Percentiles rank a stretch among this genome's conserved stretches.
Evolutionary conservation across 139 green algal genomes (phyloP).

Genomic region (Picocystis salinarum): DNA sequence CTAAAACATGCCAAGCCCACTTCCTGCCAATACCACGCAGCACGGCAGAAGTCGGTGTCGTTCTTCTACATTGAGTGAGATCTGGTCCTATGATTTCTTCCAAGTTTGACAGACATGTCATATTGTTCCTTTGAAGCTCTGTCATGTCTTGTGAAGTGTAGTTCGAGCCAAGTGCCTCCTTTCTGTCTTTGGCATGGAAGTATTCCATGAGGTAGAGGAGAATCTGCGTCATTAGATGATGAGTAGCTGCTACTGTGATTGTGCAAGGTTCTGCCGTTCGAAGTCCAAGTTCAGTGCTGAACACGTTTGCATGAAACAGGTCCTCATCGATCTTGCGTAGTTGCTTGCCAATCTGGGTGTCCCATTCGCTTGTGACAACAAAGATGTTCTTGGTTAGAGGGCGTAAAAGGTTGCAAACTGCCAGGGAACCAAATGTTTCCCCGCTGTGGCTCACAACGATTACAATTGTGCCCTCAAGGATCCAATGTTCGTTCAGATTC

Average conservation of each 20-base stretch:
- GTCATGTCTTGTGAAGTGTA: conserved; percentile 2
- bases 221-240: conserved; percentile 13
- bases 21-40: not conserved
- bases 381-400: conserved; percentile 8
- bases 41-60: not conserved
- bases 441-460: conserved; percentile 11
- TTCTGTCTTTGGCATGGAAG: conserved; percentile 2
- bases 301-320: conserved; percentile 4
- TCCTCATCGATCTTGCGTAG: conserved; percentile 6
- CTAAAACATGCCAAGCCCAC: conserved; percentile 10
- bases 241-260: conserved; percentile 9
- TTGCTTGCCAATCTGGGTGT: conserved; percentile 11
- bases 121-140: conserved; percentile 8
- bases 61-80: no score
- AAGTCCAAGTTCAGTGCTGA: conserved; percentile 10
- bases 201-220: conserved; percentile 5
- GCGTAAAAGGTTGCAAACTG: conserved; percentile 9
- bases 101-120: conserved; percentile 5
- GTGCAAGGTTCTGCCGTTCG: conserved; percentile 12
- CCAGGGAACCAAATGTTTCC: conserved; percentile 16
- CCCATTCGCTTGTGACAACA: conserved; percentile 6
- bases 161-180: not conserved
- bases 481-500: conserved; percentile 9
- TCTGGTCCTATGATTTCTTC: conserved; percentile 8
- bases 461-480: conserved; percentile 11